Base-by-base conservation (phyloP, 1,139 yeast genomes). In the Eremothecium sinecaudum region DNA sequence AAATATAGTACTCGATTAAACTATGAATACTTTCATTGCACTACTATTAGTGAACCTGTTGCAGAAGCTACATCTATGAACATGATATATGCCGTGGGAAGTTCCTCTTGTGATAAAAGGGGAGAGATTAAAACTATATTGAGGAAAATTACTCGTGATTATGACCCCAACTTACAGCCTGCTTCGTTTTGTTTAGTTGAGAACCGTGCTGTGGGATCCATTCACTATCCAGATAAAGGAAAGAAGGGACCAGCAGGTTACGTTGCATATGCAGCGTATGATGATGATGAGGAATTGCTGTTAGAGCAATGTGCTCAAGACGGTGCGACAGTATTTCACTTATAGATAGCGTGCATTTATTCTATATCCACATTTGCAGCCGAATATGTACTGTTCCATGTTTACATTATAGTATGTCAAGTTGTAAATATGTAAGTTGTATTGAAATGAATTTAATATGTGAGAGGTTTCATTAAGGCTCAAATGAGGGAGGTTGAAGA, bases 11-110 rank as follows among this genome's bases (percentile, higher is more conserved):
- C 67, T 3, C 53, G 51, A 39, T 46, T 48, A 24, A 54, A 61
- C 39, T 63, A 63, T 38, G 67, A 63, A 20, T 61, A 64, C 64
- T 60, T 63, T 42, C 67, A 63, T 36, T 63, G 67, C 37, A 61
- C 65, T 9, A 59, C 64, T 10, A 38, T 51, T 3, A 38, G 41
- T 10, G 54, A 51, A 34, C 48, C 55, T 13, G 48, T 59, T 5
- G 44, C 50, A 12, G 40, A 44, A 3, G 26, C 28, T 7, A 34
- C 39, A 18, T 49, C 59, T 3, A 56, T 59, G 3, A 40, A 48
- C 8, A 53, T 53, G 33, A 40, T 59, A 18, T 58, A 50, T 37
- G 59, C 66, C 5, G 47, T 50, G 14, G 67, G 67, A 28, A 66
- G 67, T 2, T 60, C 64, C 24, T 51, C 62, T 26, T 63, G 67